Evolutionary conservation across 192 early-diverging fungal genomes (phyloP), one percentile per base, ranked within the genome.

Genomic region (Mortierella antarctica): DNA sequence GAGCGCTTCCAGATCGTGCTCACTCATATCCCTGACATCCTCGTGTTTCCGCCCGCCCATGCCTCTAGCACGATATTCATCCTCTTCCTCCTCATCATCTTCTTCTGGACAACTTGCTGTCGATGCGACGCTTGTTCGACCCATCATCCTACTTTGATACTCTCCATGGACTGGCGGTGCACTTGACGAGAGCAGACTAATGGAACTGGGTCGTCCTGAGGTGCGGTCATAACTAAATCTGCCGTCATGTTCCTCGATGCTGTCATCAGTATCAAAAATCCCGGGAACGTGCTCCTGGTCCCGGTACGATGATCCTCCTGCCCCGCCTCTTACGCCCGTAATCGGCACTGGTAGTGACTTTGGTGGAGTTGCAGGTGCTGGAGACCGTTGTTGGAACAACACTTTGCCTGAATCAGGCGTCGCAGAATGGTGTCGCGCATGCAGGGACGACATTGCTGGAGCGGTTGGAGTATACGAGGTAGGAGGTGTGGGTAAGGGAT

Each of bases 401-500:
- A 13, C 39, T 40, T 76, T 73, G 45, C 69, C 49, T 5, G 57
- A 59, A 44, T 79, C 75, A 14, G 75, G 64, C 2, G 75, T 79
- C 18, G 45, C 56, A 23, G 64, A 17, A 21, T 70, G 62, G 9
- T 62, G 51, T 31, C 62, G 69, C 0, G n/a, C 23, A 46, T 46
- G 39, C 1, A 64, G 21, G 0, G 56, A n/a, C 4, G 51, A 18
- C n/a, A 53, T 42, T 8, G 53, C 40, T 23, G 23, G 42, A 55
- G 46, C 57, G 23, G 50, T 58, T n/a, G 75, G 66, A 18, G 63
- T 66, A 49, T 61, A 48, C 5, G 75, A 78, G 13, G 68, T 59
- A 21, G 75, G 63, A 12, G 75, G 69, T n/a, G 75, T 71, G 8
- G 75, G 75, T 52, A 79, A n/a, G 0, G 58, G 64, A 55, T 79